Percentiles rank a stretch among this genome's conserved stretches.
These are phyloP conservation scores for Aureoboletus auriporus DNA, from an alignment of 768 basidiomycete species.

Conservation along the genomic window DNA sequence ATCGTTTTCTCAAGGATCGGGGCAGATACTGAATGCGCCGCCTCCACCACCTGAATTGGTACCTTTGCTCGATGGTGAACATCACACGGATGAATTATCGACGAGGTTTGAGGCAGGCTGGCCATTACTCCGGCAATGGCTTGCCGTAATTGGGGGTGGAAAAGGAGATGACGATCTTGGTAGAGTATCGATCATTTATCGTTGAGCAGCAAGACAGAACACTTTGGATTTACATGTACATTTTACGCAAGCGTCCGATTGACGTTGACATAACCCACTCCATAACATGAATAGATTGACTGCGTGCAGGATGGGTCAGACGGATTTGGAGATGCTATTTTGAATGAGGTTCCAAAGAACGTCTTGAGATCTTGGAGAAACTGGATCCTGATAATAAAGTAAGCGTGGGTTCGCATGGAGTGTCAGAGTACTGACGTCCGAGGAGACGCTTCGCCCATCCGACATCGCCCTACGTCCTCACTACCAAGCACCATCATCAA, in stretches of 20 bases:
- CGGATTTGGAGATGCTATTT: slow-evolving; percentile 64
- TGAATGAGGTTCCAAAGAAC: slow-evolving; percentile 92
- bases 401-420: background rate
- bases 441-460: slow-evolving; percentile 78
- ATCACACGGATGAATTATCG: slow-evolving; percentile 89
- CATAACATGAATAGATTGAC: slow-evolving; percentile 85
- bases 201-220: slow-evolving; percentile 36
- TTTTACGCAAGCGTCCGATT: slow-evolving; percentile 68
- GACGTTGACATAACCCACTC: slow-evolving; percentile 87
- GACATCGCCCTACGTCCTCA: slow-evolving; percentile 90
- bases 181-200: slow-evolving; percentile 72
- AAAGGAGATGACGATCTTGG: slow-evolving; percentile 67
- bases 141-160: slow-evolving; percentile 56
- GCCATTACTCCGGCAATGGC: slow-evolving; percentile 75
- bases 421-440: slow-evolving; percentile 61
- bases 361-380: slow-evolving; percentile 78
- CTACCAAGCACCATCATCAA: slow-evolving; percentile 95
- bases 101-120: slow-evolving; percentile 80
- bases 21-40: slow-evolving; percentile 18
- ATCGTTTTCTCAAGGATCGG: slow-evolving; percentile 20
- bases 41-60: slow-evolving; percentile 51
- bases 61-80: slow-evolving; percentile 76
- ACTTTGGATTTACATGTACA: background rate
- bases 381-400: slow-evolving; percentile 63
- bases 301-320: slow-evolving; percentile 51